These are phyloP conservation scores for Phyllosticta citriasiana DNA, from an alignment of 2,329 filamentous ascomycete genomes.

Conservation along the genomic window DNA sequence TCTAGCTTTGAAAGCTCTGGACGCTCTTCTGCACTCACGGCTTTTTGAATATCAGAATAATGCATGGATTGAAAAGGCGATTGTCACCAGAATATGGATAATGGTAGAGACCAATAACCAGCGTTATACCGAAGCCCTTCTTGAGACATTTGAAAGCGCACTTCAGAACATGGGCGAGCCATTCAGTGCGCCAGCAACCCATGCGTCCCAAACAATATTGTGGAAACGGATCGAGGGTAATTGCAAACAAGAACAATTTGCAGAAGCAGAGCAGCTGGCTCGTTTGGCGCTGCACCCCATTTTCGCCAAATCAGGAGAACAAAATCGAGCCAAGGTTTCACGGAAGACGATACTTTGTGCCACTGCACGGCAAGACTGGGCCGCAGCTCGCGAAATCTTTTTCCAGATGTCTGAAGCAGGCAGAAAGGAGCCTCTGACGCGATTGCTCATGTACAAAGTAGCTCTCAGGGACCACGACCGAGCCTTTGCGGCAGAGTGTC, in stretches of 20 bases:
- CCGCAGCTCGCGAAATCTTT: constrained; percentile 46
- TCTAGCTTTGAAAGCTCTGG: constrained; percentile 41
- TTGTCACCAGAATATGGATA: constrained; percentile 61
- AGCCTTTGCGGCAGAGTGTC: constrained; percentile 51
- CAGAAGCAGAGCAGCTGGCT: constrained; percentile 60
- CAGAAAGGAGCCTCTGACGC: constrained; percentile 54
- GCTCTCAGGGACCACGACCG: constrained; percentile 51
- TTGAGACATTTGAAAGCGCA: constrained; percentile 38
- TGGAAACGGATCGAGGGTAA: constrained; percentile 68
- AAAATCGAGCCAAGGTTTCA: constrained; percentile 58
- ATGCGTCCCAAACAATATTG: constrained; percentile 59
- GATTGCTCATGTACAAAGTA: constrained; percentile 67
- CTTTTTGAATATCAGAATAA: constrained; percentile 41
- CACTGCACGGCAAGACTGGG: constrained; percentile 47
- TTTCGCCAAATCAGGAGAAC: constrained; percentile 55
- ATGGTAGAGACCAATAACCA: constrained; percentile 31
- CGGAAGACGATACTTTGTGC: constrained; percentile 65
- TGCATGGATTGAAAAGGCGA: constrained; percentile 57
- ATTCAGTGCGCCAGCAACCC: constrained; percentile 51
- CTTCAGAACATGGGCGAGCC: constrained; percentile 35
- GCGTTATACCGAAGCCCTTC: constrained; percentile 26
- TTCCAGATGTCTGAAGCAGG: constrained; percentile 48
- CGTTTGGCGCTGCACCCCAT: constrained; percentile 54
- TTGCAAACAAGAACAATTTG: constrained; percentile 43
- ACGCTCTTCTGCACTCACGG: constrained; percentile 52